A percentile compares a stretch with the other conserved stretches of the same genome.
Evolutionary conservation across 768 basidiomycete genomes (phyloP).

Genomic region (Daedaleopsis nitida): DNA sequence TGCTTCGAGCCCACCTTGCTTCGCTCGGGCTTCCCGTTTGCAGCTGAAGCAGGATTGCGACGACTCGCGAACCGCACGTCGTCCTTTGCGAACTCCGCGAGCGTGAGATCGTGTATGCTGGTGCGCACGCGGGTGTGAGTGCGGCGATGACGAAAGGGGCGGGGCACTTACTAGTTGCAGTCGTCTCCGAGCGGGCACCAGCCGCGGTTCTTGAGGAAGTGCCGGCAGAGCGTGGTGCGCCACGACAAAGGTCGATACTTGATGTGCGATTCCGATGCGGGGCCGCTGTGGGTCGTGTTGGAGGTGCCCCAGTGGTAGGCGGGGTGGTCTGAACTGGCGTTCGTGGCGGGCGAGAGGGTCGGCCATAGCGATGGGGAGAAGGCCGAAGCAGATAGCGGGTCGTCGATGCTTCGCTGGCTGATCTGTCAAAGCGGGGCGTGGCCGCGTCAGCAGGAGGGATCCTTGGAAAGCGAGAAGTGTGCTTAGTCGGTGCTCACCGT

Average conservation of each 20-base stretch:
- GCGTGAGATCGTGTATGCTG: conserved; percentile 37
- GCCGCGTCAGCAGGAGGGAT: conserved; percentile 7
- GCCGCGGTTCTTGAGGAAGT: conserved; percentile 43
- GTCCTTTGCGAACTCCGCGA: conserved; percentile 26
- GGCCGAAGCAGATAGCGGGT: neutral
- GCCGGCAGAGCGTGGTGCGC: conserved; percentile 43
- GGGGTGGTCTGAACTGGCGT: conserved; percentile 14
- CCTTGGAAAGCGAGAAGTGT: neutral
- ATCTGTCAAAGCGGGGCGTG: conserved; percentile 4
- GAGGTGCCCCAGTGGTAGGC: conserved; percentile 9
- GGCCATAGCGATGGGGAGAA: conserved; percentile 8
- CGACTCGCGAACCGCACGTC: conserved; percentile 24
- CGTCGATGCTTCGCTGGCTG: neutral
- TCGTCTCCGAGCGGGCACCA: conserved; percentile 44
- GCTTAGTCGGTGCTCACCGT: conserved; percentile 4
- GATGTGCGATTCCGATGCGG: conserved; percentile 11
- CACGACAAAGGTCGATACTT: conserved; percentile 31
- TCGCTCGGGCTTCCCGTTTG: neutral
- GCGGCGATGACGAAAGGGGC: neutral
- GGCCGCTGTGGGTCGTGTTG: neutral
- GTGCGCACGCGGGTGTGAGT: conserved; percentile 13
- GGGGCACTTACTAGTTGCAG: conserved; percentile 43
- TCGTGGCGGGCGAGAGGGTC: conserved; percentile 12
- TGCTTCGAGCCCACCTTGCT: conserved; percentile 28
- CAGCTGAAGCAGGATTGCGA: neutral